Conservation (phyloP, 1,284 basidiomycete genomes). For the Lentinula novae-zelandiae region DNA sequence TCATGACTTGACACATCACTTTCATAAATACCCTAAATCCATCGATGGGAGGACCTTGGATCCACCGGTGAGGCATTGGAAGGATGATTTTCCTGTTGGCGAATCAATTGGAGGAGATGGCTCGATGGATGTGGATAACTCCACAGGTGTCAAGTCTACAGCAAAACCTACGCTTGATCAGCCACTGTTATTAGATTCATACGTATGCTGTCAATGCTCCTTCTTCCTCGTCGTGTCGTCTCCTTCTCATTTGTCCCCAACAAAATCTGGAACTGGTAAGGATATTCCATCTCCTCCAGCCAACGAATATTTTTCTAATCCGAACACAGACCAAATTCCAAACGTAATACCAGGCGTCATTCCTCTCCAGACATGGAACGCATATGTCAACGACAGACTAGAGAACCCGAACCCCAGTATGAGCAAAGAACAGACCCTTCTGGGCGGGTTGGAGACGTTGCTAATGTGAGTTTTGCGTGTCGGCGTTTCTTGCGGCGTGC, state of each 20-base stretch:
- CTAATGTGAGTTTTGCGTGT: constrained; percentile 44
- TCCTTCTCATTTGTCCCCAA: neutral
- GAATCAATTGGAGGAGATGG: neutral
- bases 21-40: constrained; percentile 66
- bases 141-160: neutral
- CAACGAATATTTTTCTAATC: too few species aligned
- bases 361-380: constrained; percentile 45
- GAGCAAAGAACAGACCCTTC: constrained; percentile 42
- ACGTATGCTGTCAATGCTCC: constrained; percentile 79
- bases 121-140: neutral
- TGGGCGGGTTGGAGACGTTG: constrained; percentile 63
- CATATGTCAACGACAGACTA: constrained; percentile 40
- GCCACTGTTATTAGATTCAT: constrained; percentile 58
- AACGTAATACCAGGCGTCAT: constrained; percentile 60
- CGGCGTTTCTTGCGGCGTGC: neutral
- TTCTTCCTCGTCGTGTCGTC: constrained; percentile 63
- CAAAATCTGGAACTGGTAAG: neutral
- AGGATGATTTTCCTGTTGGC: neutral
- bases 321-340: too few species aligned
- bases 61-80: neutral
- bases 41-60: constrained; percentile 39
- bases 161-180: too few species aligned
- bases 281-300: too few species aligned
- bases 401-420: constrained; percentile 36
- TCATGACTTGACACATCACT: constrained; percentile 74